Base-by-base conservation (phyloP, 2,329 filamentous ascomycete genomes). In the Colletotrichum sp. region DNA sequence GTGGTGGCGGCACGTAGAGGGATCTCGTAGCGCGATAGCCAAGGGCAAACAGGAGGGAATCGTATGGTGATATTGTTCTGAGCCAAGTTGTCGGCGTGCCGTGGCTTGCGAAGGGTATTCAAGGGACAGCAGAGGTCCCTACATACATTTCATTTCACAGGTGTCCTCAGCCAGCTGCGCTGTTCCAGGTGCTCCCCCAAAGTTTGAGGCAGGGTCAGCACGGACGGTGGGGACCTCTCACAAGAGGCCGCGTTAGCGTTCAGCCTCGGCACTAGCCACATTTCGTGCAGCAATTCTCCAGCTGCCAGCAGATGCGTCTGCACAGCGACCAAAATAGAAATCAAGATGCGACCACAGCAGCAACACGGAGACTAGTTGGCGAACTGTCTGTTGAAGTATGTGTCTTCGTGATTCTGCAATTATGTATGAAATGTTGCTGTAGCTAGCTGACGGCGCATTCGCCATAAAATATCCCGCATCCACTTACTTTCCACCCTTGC, bases 401-500 rank as follows among this genome's bases (percentile, higher is more conserved):
- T 61, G 24, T 57, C 36, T 60, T 30, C 18, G 24, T 59, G 18
- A 26, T 60, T 13, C 39, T 57, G 30, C 7, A 34, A 57, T 30
- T 67, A 63, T 64, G 63, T 72, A 67, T 67, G 61, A 32, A 67
- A 72, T 75, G 7, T 30, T 67, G 69, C 39, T 72, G 55, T 67
- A 57, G 26, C 39, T 75, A 72, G 69, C 63, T 63, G 18, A 34
- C 55, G 43, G 39, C 55, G 30, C 12, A 28, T 39, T 59, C 32
- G 66, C 66, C 66, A 21, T 16, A 59, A 61, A 34, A 32, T 32
- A 61, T 32, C 59, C 66, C 43, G 43, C 43, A 39, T 32, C 48
- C 52, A 43, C 48, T 76, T 32, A 76, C n/a, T 71, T 76, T 24
- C 71, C 67, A 24, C 74, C 63, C 72, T 73, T 76, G 30, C 75